Conservation (phyloP, 306 rosid species). For the Rubus idaeus region DNA sequence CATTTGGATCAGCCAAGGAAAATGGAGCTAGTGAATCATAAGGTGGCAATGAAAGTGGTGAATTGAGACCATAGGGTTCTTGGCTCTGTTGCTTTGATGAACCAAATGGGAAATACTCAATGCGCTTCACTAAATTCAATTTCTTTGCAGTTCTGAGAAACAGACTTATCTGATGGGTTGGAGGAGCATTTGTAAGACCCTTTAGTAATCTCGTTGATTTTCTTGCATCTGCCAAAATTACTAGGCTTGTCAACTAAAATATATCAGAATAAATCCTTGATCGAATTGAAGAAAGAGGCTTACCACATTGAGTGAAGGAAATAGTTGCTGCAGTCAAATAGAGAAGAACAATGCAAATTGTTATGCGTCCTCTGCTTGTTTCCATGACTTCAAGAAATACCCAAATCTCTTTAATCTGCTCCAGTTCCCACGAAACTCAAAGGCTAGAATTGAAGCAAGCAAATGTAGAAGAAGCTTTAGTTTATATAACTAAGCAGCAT, state of each 20-base stretch:
- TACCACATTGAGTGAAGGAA: constrained; percentile 68
- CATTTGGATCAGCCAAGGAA: constrained; percentile 43
- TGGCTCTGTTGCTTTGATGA: constrained; percentile 43
- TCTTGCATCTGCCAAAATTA: constrained; percentile 48
- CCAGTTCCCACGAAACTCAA: constrained; percentile 30
- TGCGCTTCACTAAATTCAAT: constrained; percentile 45
- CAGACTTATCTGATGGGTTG: constrained; percentile 39
- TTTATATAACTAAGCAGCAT: constrained; percentile 21
- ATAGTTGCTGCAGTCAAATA: constrained; percentile 40
- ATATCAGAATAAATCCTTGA: neutral
- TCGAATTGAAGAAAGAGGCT: constrained; percentile 10
- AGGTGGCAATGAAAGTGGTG: constrained; percentile 73
- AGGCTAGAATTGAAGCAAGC: constrained; percentile 27
- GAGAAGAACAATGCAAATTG: constrained; percentile 38
- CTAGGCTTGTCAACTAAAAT: neutral
- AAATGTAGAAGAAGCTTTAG: constrained; percentile 22
- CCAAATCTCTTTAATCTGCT: constrained; percentile 15
- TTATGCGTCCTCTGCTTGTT: constrained; percentile 33
- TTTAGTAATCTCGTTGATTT: constrained; percentile 42
- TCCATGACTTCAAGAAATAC: constrained; percentile 38
- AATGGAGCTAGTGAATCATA: constrained; percentile 72
- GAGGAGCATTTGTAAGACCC: constrained; percentile 4
- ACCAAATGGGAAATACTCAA: constrained; percentile 40
- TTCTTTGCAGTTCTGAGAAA: constrained; percentile 43
- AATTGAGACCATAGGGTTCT: constrained; percentile 63